Base-by-base conservation (phyloP, 768 basidiomycete genomes). In the Tricholoma bakamatsutake region DNA sequence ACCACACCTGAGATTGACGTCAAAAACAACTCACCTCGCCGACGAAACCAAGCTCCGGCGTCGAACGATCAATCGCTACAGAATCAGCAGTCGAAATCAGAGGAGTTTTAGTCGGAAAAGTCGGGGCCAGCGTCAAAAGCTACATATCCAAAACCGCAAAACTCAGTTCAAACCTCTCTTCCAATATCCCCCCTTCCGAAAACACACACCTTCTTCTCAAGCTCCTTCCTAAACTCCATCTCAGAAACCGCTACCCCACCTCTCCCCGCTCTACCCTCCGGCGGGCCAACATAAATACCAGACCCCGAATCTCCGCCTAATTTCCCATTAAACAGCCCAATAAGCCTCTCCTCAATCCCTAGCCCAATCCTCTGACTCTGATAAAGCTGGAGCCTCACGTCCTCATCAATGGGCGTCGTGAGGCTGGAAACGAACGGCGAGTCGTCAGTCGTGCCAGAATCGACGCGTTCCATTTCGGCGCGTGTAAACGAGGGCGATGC, bases 371-470 rank as follows among this genome's bases (percentile, higher is more conserved):
- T 30, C 1, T 31, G 15, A 17, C 9, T 17, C n/a, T 34, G 27
- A 34, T 48, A 52, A 1, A 56, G 21, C 3, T 61, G 28, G 1
- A 57, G 17, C 0, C 59, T n/a, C 17, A 63, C 54, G 30, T 68
- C 60, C 55, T 74, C 74, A 52, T 77, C 75, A 5, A 67, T 66
- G 12, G 77, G 77, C 30, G 77, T 78, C 18, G 71, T 71, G 2
- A 78, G 64, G 34, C 63, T 67, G 7, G 76, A 77, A 11, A 67
- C 68, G 53, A 77, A 74, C 0, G 74, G 70, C 42, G 77, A 76
- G 35, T 78, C 75, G 48, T 71, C 66, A 2, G 77, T 76, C 51
- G 69, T 66, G 34, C 64, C 68, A 28, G 76, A 76, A 55, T 73
- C 66, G 21, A 66, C 57, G 47, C 71, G 69, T 55, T 69, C 56